Conservation (phyloP, 1,284 basidiomycete species). For the Heterobasidion occidentale region DNA sequence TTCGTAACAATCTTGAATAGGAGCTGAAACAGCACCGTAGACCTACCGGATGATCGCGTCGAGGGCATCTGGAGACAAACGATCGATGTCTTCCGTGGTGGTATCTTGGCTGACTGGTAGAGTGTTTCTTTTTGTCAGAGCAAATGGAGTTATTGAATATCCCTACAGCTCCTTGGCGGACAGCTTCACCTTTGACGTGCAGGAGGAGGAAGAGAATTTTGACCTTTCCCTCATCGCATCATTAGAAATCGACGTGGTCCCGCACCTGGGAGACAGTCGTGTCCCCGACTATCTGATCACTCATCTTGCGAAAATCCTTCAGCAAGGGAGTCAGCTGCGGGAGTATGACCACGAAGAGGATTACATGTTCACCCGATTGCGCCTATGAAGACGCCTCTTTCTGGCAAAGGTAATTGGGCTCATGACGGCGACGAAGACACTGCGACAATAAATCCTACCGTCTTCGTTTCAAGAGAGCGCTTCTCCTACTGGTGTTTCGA, state of each 20-base stretch:
- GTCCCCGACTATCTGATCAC: slow-evolving; percentile 71
- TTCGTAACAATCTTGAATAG: not conserved
- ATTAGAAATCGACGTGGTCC: slow-evolving; percentile 74
- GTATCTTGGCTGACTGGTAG: slow-evolving; percentile 81
- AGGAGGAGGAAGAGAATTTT: slow-evolving; percentile 82
- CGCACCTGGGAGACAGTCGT: slow-evolving; percentile 59
- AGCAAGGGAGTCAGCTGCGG: slow-evolving; percentile 72
- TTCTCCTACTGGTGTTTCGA: slow-evolving; percentile 96
- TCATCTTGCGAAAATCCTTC: slow-evolving; percentile 66
- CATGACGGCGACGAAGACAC: slow-evolving; percentile 25
- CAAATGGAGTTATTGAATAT: not conserved
- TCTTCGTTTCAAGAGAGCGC: slow-evolving; percentile 67
- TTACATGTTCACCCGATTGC: slow-evolving; percentile 15
- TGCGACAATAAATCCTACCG: slow-evolving; percentile 24
- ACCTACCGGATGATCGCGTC: slow-evolving; percentile 49
- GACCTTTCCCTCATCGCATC: slow-evolving; percentile 77
- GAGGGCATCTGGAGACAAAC: slow-evolving; percentile 83
- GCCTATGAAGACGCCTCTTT: not conserved
- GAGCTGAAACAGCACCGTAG: slow-evolving; percentile 22
- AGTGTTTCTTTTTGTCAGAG: slow-evolving; percentile 14
- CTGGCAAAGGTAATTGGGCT: not conserved
- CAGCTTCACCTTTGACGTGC: slow-evolving; percentile 49
- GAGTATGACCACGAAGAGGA: slow-evolving; percentile 21
- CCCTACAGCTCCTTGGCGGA: slow-evolving; percentile 42
- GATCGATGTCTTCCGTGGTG: slow-evolving; percentile 78